Percentiles rank a stretch among this genome's conserved stretches.
Evolutionary conservation across 495 filamentous ascomycete species (phyloP).

Genomic region (Aspergillus nanangensis): DNA sequence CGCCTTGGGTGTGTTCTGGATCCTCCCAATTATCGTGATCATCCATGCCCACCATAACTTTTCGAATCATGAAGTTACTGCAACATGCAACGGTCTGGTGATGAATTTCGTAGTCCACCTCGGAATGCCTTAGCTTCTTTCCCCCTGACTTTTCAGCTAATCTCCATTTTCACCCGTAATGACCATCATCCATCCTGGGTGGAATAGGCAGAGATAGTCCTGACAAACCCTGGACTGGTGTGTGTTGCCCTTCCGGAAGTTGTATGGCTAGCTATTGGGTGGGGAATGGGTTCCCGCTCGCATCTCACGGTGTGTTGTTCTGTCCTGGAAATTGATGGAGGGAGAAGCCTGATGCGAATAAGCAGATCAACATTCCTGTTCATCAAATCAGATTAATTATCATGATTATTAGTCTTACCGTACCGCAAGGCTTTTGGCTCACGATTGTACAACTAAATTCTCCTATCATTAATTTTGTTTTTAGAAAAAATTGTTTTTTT

Average conservation of each 20-base stretch:
- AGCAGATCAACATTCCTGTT: slow-evolving; percentile 1
- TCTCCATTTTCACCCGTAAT: neutral
- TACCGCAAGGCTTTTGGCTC: slow-evolving; percentile 1
- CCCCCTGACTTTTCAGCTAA: neutral
- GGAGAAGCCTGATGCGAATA: neutral
- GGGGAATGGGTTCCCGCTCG: no score
- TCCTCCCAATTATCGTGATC: neutral
- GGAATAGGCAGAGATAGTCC: neutral
- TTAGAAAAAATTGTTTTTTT: no score
- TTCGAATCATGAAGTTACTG: neutral
- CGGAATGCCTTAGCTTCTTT: neutral
- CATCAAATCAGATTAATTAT: neutral
- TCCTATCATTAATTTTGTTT: no score
- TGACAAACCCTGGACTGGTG: no score
- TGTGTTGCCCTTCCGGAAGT: no score
- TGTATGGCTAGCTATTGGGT: no score
- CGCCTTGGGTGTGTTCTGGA: neutral
- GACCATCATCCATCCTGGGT: no score
- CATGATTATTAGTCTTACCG: no score
- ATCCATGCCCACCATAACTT: neutral
- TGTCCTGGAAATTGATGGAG: slow-evolving; percentile 1
- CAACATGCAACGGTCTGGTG: neutral
- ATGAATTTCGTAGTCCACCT: neutral
- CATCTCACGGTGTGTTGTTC: neutral
- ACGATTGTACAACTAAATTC: slow-evolving; percentile 3